phyloP scores from a whole-genome alignment of 495 filamentous ascomycete genomes.

The Aspergillus bridgeri region DNA sequence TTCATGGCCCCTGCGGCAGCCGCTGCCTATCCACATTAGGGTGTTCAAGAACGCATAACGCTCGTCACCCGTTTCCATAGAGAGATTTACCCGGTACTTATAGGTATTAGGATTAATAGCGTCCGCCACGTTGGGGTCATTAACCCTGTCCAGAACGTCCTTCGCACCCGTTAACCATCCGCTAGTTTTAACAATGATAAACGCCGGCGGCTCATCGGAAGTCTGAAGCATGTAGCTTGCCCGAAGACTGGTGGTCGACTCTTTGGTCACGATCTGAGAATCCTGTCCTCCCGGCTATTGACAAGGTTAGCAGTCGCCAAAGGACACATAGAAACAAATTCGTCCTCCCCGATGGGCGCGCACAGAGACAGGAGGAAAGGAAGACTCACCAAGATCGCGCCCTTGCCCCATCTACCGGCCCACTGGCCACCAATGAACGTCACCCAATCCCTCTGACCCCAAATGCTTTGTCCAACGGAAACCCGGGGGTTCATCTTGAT shows the following conservation, averaged over 20 bases:
- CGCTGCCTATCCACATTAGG: constrained; percentile 60
- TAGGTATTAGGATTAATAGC: constrained; percentile 55
- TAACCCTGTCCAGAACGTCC: constrained; percentile 56
- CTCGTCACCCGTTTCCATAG: constrained; percentile 59
- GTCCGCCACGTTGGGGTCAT: constrained; percentile 46
- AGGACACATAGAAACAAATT: constrained; percentile 17
- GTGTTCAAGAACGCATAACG: constrained; percentile 61
- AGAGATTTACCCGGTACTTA: constrained; percentile 54
- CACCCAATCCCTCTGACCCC: constrained; percentile 57
- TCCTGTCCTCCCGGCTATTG: constrained; percentile 55
- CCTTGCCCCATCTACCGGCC: constrained; percentile 59
- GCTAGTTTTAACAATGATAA: constrained; percentile 54
- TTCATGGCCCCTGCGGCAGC: constrained; percentile 56
- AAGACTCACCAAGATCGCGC: constrained; percentile 54
- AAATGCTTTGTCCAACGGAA: constrained; percentile 48
- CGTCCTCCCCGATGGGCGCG: no score
- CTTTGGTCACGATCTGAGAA: constrained; percentile 54
- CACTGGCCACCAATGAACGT: constrained; percentile 56
- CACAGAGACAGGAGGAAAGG: background rate
- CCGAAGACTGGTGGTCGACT: constrained; percentile 50
- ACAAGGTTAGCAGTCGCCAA: background rate
- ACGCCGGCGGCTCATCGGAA: constrained; percentile 56
- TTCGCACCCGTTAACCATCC: constrained; percentile 58
- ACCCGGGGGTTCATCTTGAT: constrained; percentile 58
- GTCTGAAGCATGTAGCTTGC: constrained; percentile 57